Evolutionary conservation across 2,329 filamentous ascomycete genomes (phyloP), one percentile per base, ranked within the genome.

Genomic region (Nakataea oryzae): DNA sequence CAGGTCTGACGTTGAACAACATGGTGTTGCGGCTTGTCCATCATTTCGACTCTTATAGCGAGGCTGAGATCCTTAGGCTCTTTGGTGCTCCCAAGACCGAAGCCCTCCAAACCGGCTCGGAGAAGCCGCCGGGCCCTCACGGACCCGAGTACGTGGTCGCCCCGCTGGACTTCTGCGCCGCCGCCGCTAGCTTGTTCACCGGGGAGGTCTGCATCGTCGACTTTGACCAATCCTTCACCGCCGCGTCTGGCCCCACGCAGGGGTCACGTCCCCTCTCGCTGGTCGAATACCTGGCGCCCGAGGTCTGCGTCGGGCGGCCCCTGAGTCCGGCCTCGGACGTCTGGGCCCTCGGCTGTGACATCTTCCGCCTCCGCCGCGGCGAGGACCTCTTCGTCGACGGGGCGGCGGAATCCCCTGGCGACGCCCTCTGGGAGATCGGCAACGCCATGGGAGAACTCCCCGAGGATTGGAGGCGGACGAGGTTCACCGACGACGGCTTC

Each of bases 201-300:
- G 41, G 62, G n/a, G 61, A 64, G 12, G 62, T 67, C 57, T 64
- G 63, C 41, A 57, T 68, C 34, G 64, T 67, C 47, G 67, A 68
- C 66, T 69, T 69, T 62, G 66, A 67, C 59, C 64, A 69, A 34
- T 64, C 63, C 3, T 69, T 67, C 62, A 34, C 28, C 3, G 62
- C 62, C 14, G 60, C 29, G 47, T 32, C 41, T 28, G 32, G 60
- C 34, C 63, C 65, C 17, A 41, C 62, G 17, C 61, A 61, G 54
- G 17, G 41, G 8, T 47, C 41, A 2, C 17, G 41, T 14, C 41
- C 41, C 14, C 14, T 14, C 41, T 6, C 9, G 8, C 41, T 21
- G 17, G 17, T 8, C 14, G n/a, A 47, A 7, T 68, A 62, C 47
- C 57, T 66, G 50, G 66, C 67, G 17, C 68, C 68, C 26, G 67